Evolutionary conservation across 108 stramenopile genomes (phyloP), one percentile per base, ranked within the genome.

Genomic region (Cyclotella cryptica): DNA sequence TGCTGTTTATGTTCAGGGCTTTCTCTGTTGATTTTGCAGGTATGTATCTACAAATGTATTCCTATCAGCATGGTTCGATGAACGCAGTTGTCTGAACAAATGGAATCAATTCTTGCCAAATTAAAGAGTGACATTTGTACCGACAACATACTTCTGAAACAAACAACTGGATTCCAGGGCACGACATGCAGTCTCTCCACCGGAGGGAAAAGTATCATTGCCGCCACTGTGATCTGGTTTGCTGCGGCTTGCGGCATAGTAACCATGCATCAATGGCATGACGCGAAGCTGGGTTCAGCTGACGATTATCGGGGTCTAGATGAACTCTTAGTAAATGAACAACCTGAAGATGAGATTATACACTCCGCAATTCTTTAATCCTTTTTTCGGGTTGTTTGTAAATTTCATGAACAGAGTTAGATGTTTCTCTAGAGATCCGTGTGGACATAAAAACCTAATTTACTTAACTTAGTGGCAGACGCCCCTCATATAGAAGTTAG

Each of bases 21-120:
- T 13, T n/a, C 18, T 61, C 15, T 61, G 60, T 61, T 61, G 35
- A 61, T 55, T 55, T 55, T 55, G n/a, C 55, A 55, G 55, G 55
- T 55, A 24, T 24, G 55, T 26, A 22, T 9, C 24, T 26, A 22
- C 24, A 0, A 0, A 6, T 26, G 24, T 24, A 55, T 24, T 55
- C 8, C 1, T 55, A 55, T 55, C 24, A 21, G 35, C 35, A 5
- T 24, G 9, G 8, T 26, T 55, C 35, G 2, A 10, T 61, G 35
- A 35, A 5, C 35, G 4, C 6, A 5, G 4, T 35, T 35, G 35
- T 2, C 35, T 35, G 6, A 5, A 35, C 35, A 5, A 35, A 35
- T 35, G 2, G 35, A 35, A 35, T n/a, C 35, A 35, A 35, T 35
- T 2, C 35, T 2, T 35, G 35, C 35, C 2, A 35, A 5, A 35